A percentile compares a stretch with the other conserved stretches of the same genome.
These are phyloP conservation scores for Parathielavia hyrcaniae DNA, from an alignment of 495 filamentous ascomycete genomes.

Conservation along the genomic window DNA sequence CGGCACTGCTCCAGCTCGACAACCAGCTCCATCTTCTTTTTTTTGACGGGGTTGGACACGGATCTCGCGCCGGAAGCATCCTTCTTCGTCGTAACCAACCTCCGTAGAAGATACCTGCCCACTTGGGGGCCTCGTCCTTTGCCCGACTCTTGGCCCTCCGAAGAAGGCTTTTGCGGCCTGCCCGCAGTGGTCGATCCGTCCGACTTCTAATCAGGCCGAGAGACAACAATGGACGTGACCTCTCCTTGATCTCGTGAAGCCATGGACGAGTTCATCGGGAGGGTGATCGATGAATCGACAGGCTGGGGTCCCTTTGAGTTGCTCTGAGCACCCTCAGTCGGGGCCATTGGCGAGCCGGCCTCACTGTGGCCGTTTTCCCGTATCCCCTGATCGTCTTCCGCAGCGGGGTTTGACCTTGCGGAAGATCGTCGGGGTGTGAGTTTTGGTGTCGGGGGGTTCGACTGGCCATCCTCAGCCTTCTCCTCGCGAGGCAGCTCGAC, in stretches of 20 bases:
- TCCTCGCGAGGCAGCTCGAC: conserved; percentile 44
- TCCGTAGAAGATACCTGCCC: not conserved
- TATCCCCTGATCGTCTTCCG: not conserved
- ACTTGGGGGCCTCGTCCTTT: not conserved
- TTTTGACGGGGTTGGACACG: not conserved
- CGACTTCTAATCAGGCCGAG: not conserved
- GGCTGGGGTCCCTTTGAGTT: not conserved
- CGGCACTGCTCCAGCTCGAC: not conserved
- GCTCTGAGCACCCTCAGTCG: not conserved
- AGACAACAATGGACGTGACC: not conserved
- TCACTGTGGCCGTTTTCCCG: not conserved
- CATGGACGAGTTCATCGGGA: not conserved
- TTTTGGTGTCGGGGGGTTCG: not conserved
- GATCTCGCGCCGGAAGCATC: not conserved
- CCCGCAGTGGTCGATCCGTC: not conserved
- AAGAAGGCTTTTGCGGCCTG: not conserved
- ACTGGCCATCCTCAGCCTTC: not conserved
- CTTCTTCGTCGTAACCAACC: not conserved
- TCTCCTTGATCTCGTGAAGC: not conserved
- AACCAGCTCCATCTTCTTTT: not conserved
- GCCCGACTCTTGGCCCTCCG: not conserved
- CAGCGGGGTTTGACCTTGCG: not conserved
- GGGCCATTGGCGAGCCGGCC: not conserved
- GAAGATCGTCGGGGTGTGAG: not conserved
- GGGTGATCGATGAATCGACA: not conserved